A percentile compares a stretch with the other conserved stretches of the same genome.
These are phyloP conservation scores for Fraxinus quadrangulata DNA, from an alignment of 257 asterid species.

Conservation along the genomic window DNA sequence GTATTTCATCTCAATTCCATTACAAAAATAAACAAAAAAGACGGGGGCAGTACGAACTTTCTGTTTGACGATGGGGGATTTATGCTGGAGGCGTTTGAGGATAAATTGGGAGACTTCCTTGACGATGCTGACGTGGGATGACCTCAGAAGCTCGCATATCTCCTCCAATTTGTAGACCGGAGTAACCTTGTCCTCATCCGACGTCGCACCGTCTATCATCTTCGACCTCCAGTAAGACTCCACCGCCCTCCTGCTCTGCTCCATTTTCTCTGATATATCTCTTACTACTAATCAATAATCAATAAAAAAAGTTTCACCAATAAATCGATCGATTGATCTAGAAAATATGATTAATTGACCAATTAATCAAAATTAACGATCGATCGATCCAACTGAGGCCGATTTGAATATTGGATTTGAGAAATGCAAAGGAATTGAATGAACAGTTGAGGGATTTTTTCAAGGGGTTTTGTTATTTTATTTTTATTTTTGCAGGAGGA, in stretches of 20 bases:
- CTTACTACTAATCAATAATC: not conserved
- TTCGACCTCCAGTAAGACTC: slow-evolving; percentile 96
- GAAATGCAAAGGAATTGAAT: not conserved
- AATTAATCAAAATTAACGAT: not conserved
- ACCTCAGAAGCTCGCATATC: slow-evolving; percentile 80
- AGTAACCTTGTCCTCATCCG: slow-evolving; percentile 94
- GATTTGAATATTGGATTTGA: slow-evolving; percentile 7
- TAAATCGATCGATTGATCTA: slow-evolving; percentile 29
- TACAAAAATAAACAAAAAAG: not conserved
- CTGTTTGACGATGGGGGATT: slow-evolving; percentile 86
- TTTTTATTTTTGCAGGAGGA: not conserved
- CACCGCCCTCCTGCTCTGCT: slow-evolving; percentile 97
- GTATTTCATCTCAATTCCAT: not conserved
- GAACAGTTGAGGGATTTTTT: not conserved
- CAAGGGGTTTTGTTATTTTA: not conserved
- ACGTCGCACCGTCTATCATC: slow-evolving; percentile 82
- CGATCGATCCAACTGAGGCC: slow-evolving; percentile 16
- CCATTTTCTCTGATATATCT: slow-evolving; percentile 48
- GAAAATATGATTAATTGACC: slow-evolving; percentile 6
- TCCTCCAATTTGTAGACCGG: slow-evolving; percentile 97
- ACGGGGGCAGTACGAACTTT: slow-evolving; percentile 44
- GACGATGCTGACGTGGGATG: slow-evolving; percentile 77
- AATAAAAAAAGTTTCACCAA: slow-evolving; percentile 17
- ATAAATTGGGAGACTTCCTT: slow-evolving; percentile 86
- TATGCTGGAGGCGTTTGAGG: slow-evolving; percentile 92